A percentile compares a stretch with the other conserved stretches of the same genome.
Evolutionary conservation across 179 eudicot genomes (phyloP).

Genomic region (Beta macrorhiza): DNA sequence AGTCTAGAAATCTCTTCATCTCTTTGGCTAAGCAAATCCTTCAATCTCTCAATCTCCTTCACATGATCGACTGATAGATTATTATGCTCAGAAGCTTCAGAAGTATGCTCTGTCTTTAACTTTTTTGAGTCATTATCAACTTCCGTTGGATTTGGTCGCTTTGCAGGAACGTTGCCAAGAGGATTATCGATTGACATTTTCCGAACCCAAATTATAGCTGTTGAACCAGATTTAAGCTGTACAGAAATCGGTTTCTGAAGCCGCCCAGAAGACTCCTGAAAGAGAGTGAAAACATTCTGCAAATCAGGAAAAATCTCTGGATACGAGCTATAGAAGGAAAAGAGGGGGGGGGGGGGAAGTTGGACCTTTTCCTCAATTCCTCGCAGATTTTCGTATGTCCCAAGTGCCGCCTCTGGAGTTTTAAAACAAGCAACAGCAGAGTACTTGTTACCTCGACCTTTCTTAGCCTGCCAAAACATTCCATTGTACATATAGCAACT

Average conservation of each 20-base stretch:
- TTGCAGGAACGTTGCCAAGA: constrained; percentile 38
- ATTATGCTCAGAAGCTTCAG: constrained; percentile 24
- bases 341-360: background rate
- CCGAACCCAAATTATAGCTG: constrained; percentile 54
- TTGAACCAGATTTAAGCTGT: constrained; percentile 45
- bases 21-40: constrained; percentile 51
- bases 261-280: constrained; percentile 67
- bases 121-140: constrained; percentile 41
- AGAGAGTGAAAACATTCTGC: background rate
- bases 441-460: constrained; percentile 47
- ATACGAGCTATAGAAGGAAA: background rate
- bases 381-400: constrained; percentile 48
- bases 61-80: constrained; percentile 38
- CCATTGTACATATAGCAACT: background rate
- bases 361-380: constrained; percentile 54
- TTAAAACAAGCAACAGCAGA: constrained; percentile 51
- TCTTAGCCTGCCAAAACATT: constrained; percentile 46
- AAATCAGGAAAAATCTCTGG: background rate
- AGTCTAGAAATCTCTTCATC: constrained; percentile 64
- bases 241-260: constrained; percentile 55
- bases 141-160: constrained; percentile 51
- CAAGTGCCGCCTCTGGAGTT: constrained; percentile 48
- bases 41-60: constrained; percentile 69
- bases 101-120: constrained; percentile 38
- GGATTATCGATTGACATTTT: constrained; percentile 48